Percentiles rank a stretch among this genome's conserved stretches.
Evolutionary conservation across 371 early-diverging fungal genomes (phyloP).

Genomic region (Lichtheimia hyalospora): DNA sequence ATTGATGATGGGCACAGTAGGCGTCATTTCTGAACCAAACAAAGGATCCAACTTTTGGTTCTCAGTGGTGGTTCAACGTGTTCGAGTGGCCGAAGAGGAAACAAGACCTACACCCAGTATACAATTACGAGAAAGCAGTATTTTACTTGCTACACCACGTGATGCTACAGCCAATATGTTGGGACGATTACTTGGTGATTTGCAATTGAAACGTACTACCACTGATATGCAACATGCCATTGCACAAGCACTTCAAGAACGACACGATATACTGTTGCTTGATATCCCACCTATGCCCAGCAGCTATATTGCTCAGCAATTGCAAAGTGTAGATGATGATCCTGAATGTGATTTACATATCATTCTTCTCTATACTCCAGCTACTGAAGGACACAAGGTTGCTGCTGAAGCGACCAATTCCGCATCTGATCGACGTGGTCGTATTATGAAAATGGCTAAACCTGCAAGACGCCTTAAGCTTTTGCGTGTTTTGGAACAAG

Average conservation of each 20-base stretch:
- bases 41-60: conserved; percentile 65
- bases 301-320: conserved; percentile 35
- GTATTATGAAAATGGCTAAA: conserved; percentile 56
- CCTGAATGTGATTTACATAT: conserved; percentile 48
- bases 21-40: conserved; percentile 50
- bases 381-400: conserved; percentile 45
- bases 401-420: conserved; percentile 45
- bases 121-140: conserved; percentile 23
- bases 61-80: conserved; percentile 35
- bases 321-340: conserved; percentile 47
- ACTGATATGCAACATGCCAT: conserved; percentile 40
- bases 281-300: conserved; percentile 47
- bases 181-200: conserved; percentile 28
- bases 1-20: conserved; percentile 59
- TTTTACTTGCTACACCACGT: conserved; percentile 38
- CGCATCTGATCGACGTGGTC: conserved; percentile 40
- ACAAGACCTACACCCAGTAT: conserved; percentile 13
- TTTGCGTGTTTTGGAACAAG: conserved; percentile 37
- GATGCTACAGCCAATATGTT: conserved; percentile 44
- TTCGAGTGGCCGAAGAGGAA: conserved; percentile 16
- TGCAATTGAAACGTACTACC: conserved; percentile 25
- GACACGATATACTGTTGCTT: conserved; percentile 34
- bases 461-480: conserved; percentile 56
- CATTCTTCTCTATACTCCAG: conserved; percentile 41
- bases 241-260: conserved; percentile 39